Evolutionary conservation across 2,329 filamentous ascomycete genomes (phyloP).

Genomic region (Leptosphaerulina australis): DNA sequence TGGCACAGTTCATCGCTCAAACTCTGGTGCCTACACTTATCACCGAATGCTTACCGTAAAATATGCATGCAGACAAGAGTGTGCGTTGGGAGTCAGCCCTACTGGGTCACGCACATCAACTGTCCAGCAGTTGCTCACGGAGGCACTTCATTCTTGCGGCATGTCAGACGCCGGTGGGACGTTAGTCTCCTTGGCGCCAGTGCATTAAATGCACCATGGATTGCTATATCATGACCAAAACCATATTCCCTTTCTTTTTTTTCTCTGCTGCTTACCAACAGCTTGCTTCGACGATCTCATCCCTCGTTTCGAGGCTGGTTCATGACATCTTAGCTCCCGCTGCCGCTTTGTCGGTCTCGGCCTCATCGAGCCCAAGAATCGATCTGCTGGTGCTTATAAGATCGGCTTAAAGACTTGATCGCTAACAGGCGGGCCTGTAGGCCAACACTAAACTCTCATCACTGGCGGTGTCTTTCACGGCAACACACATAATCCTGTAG

Average conservation of each 20-base stretch:
- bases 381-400: conserved; percentile 4
- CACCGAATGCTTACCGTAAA: conserved; percentile 8
- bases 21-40: neutral
- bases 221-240: conserved; percentile 3
- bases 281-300: conserved; percentile 3
- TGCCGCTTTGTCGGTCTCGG: conserved; percentile 11
- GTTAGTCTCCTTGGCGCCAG: conserved; percentile 3
- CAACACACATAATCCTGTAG: conserved; percentile 12
- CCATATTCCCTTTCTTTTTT: neutral
- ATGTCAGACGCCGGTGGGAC: conserved; percentile 1
- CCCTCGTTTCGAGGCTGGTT: conserved; percentile 2
- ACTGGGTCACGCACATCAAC: neutral
- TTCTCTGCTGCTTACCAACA: neutral
- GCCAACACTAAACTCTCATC: neutral
- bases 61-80: neutral
- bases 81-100: conserved; percentile 9
- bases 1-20: neutral
- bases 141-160: conserved; percentile 1
- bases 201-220: conserved; percentile 3
- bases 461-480: conserved; percentile 3
- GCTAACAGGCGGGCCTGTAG: neutral
- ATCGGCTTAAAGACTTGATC: neutral
- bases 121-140: conserved; percentile 6
- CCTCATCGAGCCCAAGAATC: conserved; percentile 8
- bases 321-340: neutral